Percentiles rank a stretch among this genome's conserved stretches.
Evolutionary conservation across 2,329 filamentous ascomycete genomes (phyloP).

Genomic region (Cladosporium colombiae): DNA sequence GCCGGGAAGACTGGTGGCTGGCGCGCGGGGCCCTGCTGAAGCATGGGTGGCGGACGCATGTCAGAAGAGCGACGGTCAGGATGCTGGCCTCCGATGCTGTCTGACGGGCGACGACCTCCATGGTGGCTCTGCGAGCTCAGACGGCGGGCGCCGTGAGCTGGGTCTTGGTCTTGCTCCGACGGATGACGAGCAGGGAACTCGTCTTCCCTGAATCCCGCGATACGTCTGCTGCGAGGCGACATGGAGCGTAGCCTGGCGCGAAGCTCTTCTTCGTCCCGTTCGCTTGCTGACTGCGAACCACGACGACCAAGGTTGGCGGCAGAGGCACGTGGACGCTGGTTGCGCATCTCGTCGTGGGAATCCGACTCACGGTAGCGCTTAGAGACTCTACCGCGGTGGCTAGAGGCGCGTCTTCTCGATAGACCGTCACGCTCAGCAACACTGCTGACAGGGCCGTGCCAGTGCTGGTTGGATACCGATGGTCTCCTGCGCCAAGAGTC

Average conservation of each 20-base stretch:
- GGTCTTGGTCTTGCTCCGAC: not conserved
- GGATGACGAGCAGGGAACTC: not conserved
- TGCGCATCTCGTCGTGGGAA: not conserved
- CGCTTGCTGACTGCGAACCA: not conserved
- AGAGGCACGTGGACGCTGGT: not conserved
- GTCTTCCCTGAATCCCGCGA: not conserved
- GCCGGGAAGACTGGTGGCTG: not conserved
- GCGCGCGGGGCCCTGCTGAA: not conserved
- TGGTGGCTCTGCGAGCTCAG: not conserved
- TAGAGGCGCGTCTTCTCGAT: not conserved
- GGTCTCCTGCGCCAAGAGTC: not conserved
- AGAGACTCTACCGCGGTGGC: not conserved
- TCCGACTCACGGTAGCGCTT: conserved; percentile 4
- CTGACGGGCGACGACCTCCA: conserved; percentile 1
- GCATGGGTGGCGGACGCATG: not conserved
- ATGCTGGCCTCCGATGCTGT: not conserved
- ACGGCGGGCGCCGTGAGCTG: not conserved
- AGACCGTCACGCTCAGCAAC: not conserved
- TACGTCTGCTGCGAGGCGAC: conserved; percentile 6
- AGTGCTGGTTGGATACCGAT: not conserved
- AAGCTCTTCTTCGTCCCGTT: not conserved
- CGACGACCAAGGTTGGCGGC: not conserved
- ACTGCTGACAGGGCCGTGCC: not conserved
- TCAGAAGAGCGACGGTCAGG: conserved; percentile 1
- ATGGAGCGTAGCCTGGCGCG: not conserved